Conservation (phyloP, 345 rosid genomes). For the Eucalyptus sideroxylon region DNA sequence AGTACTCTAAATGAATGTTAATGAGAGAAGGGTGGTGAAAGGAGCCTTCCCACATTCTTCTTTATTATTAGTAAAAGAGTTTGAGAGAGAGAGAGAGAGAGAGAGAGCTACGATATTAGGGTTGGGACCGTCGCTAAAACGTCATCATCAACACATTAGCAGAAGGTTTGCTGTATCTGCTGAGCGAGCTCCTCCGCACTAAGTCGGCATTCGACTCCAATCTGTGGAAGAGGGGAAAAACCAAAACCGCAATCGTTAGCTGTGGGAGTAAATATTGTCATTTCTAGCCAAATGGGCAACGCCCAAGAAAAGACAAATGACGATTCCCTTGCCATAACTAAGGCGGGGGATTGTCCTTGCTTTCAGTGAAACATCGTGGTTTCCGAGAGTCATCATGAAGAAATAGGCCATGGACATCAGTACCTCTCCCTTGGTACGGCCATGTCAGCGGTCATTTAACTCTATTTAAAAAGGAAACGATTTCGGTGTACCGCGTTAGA, state of each 20-base stretch:
- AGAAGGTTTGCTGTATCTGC: constrained; percentile 80
- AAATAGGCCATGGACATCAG: background rate
- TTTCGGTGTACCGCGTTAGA: background rate
- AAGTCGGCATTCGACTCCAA: constrained; percentile 93
- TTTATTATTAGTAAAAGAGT: background rate
- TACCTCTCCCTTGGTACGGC: background rate
- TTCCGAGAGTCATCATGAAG: background rate
- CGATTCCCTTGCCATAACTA: background rate
- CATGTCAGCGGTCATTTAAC: background rate
- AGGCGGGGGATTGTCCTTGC: background rate
- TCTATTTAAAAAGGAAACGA: background rate
- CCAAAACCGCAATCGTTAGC: background rate
- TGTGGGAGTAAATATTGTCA: background rate
- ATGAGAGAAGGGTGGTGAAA: background rate
- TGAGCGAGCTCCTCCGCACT: constrained; percentile 94
- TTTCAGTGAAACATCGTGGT: background rate
- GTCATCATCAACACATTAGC: constrained; percentile 1
- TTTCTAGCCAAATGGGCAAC: background rate
- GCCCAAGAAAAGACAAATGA: background rate
- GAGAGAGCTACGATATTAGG: background rate
- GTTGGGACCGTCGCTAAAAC: background rate
- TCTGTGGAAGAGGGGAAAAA: constrained; percentile 29
- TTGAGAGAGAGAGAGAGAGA: background rate
- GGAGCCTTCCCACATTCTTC: background rate
- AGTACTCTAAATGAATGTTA: background rate